Evolutionary conservation across 2,329 filamentous ascomycete genomes (phyloP), one percentile per base, ranked within the genome.

Genomic region (Fonsecaea pugnacius): DNA sequence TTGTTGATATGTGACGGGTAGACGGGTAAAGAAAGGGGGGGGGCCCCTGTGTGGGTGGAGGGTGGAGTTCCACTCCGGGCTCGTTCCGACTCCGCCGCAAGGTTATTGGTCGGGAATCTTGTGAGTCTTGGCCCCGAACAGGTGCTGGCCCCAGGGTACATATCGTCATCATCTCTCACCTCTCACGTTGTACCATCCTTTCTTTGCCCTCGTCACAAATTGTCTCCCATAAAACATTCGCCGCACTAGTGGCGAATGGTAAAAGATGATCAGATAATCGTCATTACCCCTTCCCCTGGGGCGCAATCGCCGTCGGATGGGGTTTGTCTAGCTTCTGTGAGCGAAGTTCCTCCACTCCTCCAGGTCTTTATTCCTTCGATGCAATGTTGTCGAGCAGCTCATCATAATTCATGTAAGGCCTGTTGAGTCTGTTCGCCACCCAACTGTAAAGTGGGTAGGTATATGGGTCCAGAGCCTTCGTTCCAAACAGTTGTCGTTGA

Each of bases 151-250:
- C 4, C 21, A 30, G 51, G 16, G 16, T 18, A 9, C 48, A 50
- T 36, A 59, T 50, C 57, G 57, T 52, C 57, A 59, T 59, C 30
- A 30, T n/a, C 21, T 48, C 2, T 48, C 21, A 2, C 27, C 21
- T 48, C 2, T 48, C 21, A 2, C 27, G 27, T 30, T 30, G 27
- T 30, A 30, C 21, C 43, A 6, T 12, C 14, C 18, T 21, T 21
- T 48, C 24, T 21, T 18, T 16, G 14, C 40, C 24, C 9, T 48
- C 43, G 6, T 10, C 43, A 9, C 9, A 27, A 2, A 48, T 10
- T 21, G 27, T 35, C 16, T 27, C 33, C 27, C 30, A 33, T 30
- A 12, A n/a, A 14, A 12, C 18, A 27, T 27, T 2, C n/a, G 21
- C 9, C 16, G 43, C 9, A 24, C 21, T 18, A 21, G 21, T 48